Evolutionary conservation across 345 rosid species (phyloP).

Genomic region (Citrus medica): DNA sequence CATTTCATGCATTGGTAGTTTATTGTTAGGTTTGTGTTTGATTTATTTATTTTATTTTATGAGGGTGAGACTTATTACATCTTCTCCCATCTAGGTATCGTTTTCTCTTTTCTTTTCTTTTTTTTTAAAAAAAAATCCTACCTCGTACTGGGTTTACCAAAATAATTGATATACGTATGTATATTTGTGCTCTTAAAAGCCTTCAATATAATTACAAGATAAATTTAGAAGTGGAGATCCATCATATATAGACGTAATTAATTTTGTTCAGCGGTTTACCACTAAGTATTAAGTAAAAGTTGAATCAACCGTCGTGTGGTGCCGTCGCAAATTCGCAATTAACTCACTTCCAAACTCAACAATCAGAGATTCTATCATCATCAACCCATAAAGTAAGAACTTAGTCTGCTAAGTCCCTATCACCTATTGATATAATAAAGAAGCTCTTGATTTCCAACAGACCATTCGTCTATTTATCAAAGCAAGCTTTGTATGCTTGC

Average conservation of each 20-base stretch:
- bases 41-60: too few relatives aligned
- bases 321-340: not conserved
- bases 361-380: not conserved
- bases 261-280: too few relatives aligned
- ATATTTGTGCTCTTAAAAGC: not conserved
- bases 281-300: not conserved
- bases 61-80: too few relatives aligned
- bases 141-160: too few relatives aligned
- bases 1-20: too few relatives aligned
- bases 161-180: fast-evolving
- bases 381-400: slow-evolving; percentile 4
- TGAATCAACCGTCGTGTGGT: not conserved
- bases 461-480: slow-evolving; percentile 16
- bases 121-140: too few relatives aligned
- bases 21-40: too few relatives aligned
- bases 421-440: not conserved
- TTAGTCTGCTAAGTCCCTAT: not conserved
- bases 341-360: slow-evolving; percentile 3
- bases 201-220: not conserved
- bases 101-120: too few relatives aligned
- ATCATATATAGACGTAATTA: not conserved
- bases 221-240: not conserved
- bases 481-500: not conserved
- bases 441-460: slow-evolving; percentile 21
- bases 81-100: too few relatives aligned